phyloP scores from a whole-genome alignment of 2,329 filamentous ascomycete genomes.

The Pseudogymnoascus sp. region DNA sequence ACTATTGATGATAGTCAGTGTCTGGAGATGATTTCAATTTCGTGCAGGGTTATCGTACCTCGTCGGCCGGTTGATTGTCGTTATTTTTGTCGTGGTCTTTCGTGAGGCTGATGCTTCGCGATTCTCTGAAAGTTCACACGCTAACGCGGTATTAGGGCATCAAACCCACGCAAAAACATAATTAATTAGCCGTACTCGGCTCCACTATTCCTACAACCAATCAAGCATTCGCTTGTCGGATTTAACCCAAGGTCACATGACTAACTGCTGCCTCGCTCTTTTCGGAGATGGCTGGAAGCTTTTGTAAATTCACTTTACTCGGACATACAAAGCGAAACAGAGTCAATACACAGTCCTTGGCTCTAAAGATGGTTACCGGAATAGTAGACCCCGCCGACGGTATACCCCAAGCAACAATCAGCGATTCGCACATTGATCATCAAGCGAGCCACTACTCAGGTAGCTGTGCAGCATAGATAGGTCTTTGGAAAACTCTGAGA shows the following conservation, averaged over 20 bases:
- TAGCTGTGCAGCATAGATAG: neutral
- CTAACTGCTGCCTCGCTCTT: neutral
- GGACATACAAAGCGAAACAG: neutral
- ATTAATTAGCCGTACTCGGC: neutral
- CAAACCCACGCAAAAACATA: conserved; percentile 9
- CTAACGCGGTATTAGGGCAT: conserved; percentile 8
- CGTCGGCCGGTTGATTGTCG: conserved; percentile 18
- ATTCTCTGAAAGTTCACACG: conserved; percentile 9
- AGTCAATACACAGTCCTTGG: neutral
- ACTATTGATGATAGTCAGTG: conserved; percentile 12
- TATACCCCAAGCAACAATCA: neutral
- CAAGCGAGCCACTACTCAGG: neutral
- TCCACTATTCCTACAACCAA: neutral
- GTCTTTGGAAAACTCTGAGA: neutral
- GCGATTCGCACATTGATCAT: neutral
- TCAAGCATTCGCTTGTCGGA: neutral
- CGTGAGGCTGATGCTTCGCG: conserved; percentile 9
- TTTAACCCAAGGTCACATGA: neutral
- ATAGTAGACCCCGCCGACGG: neutral
- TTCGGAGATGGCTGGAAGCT: neutral
- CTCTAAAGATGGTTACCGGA: neutral
- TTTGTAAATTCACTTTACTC: neutral
- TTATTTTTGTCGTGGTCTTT: conserved; percentile 14
- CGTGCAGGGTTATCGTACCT: conserved; percentile 14
- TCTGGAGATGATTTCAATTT: neutral